These are phyloP conservation scores for Talaromyces funiculosus DNA, from an alignment of 2,329 filamentous ascomycete genomes.

Conservation along the genomic window DNA sequence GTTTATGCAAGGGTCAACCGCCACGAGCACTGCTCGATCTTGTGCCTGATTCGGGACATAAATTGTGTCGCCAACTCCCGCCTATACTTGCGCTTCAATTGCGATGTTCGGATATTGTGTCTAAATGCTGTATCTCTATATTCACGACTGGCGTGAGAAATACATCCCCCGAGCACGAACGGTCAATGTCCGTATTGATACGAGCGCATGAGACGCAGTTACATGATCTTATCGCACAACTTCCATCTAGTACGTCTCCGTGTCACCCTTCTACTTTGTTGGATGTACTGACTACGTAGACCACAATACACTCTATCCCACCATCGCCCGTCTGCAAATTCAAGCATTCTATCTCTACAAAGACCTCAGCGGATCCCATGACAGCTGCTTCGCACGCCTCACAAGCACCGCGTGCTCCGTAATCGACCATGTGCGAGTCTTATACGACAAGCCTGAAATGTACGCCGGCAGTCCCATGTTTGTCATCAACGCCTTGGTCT, in stretches of 20 bases:
- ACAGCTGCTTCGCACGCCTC: slow-evolving; percentile 23
- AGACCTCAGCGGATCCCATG: slow-evolving; percentile 23
- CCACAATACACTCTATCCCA: slow-evolving; percentile 26
- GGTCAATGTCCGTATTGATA: slow-evolving; percentile 32
- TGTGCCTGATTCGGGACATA: slow-evolving; percentile 31
- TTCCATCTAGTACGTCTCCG: slow-evolving; percentile 24
- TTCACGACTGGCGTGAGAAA: slow-evolving; percentile 34
- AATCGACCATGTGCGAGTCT: slow-evolving; percentile 25
- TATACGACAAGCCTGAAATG: slow-evolving; percentile 19
- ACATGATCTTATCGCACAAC: slow-evolving; percentile 31
- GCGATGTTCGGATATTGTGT: slow-evolving; percentile 33
- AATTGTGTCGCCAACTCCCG: slow-evolving; percentile 30
- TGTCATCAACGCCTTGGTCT: slow-evolving; percentile 25
- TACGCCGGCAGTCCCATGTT: slow-evolving; percentile 25
- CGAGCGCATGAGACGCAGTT: slow-evolving; percentile 32
- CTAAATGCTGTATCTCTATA: slow-evolving; percentile 32
- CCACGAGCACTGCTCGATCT: slow-evolving; percentile 30
- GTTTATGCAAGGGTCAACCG: slow-evolving; percentile 34
- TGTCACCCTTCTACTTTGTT: background rate
- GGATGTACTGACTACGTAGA: slow-evolving; percentile 20
- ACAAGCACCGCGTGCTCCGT: slow-evolving; percentile 26
- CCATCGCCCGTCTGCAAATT: slow-evolving; percentile 28
- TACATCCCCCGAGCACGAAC: slow-evolving; percentile 36
- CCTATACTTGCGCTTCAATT: slow-evolving; percentile 32
- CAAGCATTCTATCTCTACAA: slow-evolving; percentile 36